Base-by-base conservation (phyloP, 345 rosid species). In the Kernera saxatilis region DNA sequence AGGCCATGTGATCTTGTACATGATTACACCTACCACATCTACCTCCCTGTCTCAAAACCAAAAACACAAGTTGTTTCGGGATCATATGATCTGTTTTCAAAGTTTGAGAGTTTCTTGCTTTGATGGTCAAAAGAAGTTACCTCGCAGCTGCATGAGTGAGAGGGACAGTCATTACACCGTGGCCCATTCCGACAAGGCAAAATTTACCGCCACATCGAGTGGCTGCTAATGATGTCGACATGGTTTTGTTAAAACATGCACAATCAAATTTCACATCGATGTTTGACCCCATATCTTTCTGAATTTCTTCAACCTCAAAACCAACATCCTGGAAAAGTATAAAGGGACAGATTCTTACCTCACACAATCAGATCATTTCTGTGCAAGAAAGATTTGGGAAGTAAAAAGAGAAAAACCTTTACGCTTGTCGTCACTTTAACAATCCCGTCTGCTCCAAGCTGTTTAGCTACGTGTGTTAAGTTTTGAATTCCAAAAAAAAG, bases 81-180 rank as follows among this genome's bases (percentile, higher is more conserved):
- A 25, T 27, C 26, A 45, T 46, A 11, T 33, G 30, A 35, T 35
- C n/a, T 46, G n/a, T 14, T 55, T 25, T 19, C 30, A 18, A 27
- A 8, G 45, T 36, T 32, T 5, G 11, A 40, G 51, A 27, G 11
- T 25, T 67, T 37, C 36, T 57, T 27, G 12, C 15, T 39, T 17
- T 29, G 39, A 17, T 58, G 9, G 27, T 39, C 19, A 39, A 41
- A 54, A 43, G 63, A 59, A 15, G 14, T 54, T 84, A 89, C 97
- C 98, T 89, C 56, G 92, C 96, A 37, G 99, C 99, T 49, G 97
- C 91, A 22, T 92, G 85, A 63, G 96, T 87, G 33, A 90, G 90
- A 19, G 92, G 96, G 7, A 91, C 83, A 23, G 92, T 94, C 97
- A 88, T 91, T 73, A 88, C 79, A 4, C 61, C 72, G 30, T 77